Percentiles rank a stretch among this genome's conserved stretches.
Conservation (phyloP, 306 rosid species). For the Cucumis sativus region DNA sequence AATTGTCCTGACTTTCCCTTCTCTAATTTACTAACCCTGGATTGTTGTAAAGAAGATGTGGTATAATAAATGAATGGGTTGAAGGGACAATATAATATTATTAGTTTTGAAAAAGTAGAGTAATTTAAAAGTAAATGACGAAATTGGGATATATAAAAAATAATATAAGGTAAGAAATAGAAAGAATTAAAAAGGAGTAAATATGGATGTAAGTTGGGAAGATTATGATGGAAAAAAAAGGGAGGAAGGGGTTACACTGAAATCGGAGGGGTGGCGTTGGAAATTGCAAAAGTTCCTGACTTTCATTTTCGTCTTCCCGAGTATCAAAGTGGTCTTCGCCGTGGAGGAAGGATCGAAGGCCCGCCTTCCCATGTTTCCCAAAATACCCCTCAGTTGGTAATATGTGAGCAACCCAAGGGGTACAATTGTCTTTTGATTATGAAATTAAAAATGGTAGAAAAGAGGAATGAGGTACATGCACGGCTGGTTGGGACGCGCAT, state of each 20-base stretch:
- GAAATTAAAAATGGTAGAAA: neutral
- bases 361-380: constrained; percentile 4
- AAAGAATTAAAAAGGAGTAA: too few species aligned
- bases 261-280: constrained; percentile 12
- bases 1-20: too few species aligned
- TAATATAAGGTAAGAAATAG: too few species aligned
- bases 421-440: neutral
- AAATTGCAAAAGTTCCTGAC: constrained; percentile 14
- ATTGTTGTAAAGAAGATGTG: too few species aligned
- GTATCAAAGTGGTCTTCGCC: constrained; percentile 10
- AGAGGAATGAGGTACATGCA: constrained; percentile 6
- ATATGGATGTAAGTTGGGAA: neutral
- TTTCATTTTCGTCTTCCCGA: constrained; percentile 14
- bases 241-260: neutral
- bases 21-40: too few species aligned
- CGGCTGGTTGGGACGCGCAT: neutral
- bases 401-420: neutral
- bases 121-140: too few species aligned
- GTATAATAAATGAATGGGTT: too few species aligned
- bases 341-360: neutral
- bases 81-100: too few species aligned
- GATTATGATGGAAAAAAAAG: too few species aligned
- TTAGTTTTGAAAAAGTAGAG: too few species aligned
- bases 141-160: too few species aligned
- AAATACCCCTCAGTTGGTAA: neutral